Evolutionary conservation across 2,329 filamentous ascomycete genomes (phyloP).

Genomic region (Dryadomyces quercus-mongolicae): DNA sequence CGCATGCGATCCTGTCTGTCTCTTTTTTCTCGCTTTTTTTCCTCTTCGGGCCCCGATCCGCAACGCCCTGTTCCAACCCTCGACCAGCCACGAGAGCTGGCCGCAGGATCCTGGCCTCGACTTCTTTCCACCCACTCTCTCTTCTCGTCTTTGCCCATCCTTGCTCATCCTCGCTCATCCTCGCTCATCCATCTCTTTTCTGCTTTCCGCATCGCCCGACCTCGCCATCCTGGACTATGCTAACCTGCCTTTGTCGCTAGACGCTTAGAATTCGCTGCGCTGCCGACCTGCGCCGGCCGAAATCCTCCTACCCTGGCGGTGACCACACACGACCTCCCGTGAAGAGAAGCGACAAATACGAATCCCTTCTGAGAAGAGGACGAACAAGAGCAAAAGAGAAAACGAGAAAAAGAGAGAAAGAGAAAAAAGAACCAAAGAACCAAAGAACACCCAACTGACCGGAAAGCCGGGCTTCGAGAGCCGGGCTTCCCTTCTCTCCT

Average conservation of each 20-base stretch:
- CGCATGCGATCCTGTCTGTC: conserved; percentile 8
- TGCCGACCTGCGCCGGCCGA: conserved; percentile 1
- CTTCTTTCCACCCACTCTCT: too few species aligned
- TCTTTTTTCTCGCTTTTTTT: conserved; percentile 5
- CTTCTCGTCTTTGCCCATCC: not conserved
- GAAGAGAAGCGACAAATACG: too few species aligned
- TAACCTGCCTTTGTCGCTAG: not conserved
- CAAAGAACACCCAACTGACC: not conserved
- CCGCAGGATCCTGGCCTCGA: not conserved
- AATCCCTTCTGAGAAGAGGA: not conserved
- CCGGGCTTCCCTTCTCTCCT: not conserved
- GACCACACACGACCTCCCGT: not conserved
- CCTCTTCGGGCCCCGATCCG: not conserved
- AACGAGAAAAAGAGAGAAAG: too few species aligned
- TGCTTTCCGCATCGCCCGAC: too few species aligned
- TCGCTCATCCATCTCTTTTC: not conserved
- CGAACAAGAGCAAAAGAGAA: too few species aligned
- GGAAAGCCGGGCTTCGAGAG: not conserved
- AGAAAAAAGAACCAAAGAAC: too few species aligned
- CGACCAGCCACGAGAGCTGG: not conserved
- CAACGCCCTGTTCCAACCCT: not conserved
- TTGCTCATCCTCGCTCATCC: not conserved
- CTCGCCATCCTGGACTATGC: not conserved
- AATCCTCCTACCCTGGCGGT: conserved; percentile 3
- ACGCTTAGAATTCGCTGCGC: not conserved